Percentiles rank a stretch among this genome's conserved stretches.
These are phyloP conservation scores for Beauveria varroae DNA, from an alignment of 2,329 filamentous ascomycete species.

Conservation along the genomic window DNA sequence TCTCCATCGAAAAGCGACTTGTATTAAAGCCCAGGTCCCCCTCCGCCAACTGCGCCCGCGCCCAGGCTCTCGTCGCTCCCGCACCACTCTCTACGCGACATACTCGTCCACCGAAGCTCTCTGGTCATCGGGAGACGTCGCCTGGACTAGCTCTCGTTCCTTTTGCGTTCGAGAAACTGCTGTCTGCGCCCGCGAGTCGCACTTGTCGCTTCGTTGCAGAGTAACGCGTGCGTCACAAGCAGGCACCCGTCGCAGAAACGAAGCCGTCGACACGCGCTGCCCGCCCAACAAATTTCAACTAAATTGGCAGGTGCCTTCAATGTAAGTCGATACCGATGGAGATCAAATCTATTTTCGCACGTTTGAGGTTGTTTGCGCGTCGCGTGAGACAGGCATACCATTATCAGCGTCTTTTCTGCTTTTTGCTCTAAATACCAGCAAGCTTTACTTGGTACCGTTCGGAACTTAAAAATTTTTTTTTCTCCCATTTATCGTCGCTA, in stretches of 20 bases:
- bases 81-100: background rate
- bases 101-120: background rate
- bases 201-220: background rate
- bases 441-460: background rate
- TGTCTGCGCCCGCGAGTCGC: background rate
- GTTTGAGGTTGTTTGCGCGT: background rate
- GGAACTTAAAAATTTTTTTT: background rate
- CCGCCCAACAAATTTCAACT: background rate
- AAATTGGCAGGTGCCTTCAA: conserved; percentile 9
- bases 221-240: background rate
- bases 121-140: conserved; percentile 4
- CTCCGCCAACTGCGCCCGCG: background rate
- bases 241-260: background rate
- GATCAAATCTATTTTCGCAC: background rate
- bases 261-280: background rate
- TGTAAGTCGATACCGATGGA: conserved; percentile 2
- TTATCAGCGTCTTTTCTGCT: background rate
- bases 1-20: background rate
- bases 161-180: background rate
- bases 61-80: background rate
- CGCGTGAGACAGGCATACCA: background rate
- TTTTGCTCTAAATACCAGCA: background rate
- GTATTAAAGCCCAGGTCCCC: background rate
- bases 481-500: background rate
- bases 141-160: background rate